Evolutionary conservation across 306 rosid species (phyloP).

Genomic region (Vachellia collinsii): DNA sequence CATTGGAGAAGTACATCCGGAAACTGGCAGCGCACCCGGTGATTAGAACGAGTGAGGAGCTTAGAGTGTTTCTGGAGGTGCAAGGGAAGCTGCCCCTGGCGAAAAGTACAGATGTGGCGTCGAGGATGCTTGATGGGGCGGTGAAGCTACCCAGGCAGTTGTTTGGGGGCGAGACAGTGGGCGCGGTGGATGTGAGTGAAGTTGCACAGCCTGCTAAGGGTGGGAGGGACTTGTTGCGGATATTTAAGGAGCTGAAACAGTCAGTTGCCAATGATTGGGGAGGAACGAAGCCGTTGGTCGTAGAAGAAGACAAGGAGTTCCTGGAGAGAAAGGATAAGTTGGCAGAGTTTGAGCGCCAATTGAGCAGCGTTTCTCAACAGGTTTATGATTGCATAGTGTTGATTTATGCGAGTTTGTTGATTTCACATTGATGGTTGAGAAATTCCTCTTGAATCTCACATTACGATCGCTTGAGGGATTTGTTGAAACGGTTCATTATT

Average conservation of each 20-base stretch:
- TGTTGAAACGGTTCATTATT: constrained; percentile 30
- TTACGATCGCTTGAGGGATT: constrained; percentile 13
- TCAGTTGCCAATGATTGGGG: constrained; percentile 90
- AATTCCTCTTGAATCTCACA: constrained; percentile 13
- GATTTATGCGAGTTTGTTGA: background rate
- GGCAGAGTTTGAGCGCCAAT: constrained; percentile 75
- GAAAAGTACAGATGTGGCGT: constrained; percentile 65
- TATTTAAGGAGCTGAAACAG: constrained; percentile 90
- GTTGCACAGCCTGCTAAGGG: constrained; percentile 88
- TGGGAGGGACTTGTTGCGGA: constrained; percentile 87
- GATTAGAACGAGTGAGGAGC: constrained; percentile 81
- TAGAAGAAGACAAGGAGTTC: constrained; percentile 91
- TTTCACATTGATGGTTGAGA: constrained; percentile 9
- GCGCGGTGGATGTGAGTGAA: constrained; percentile 54
- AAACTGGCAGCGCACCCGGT: constrained; percentile 76
- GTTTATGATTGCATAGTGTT: constrained; percentile 41
- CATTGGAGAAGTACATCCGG: constrained; percentile 84
- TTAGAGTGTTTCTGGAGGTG: constrained; percentile 74
- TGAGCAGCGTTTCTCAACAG: constrained; percentile 82
- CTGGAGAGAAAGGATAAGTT: constrained; percentile 75
- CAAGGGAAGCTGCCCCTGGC: constrained; percentile 70
- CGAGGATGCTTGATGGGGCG: constrained; percentile 95
- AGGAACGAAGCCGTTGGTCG: constrained; percentile 70
- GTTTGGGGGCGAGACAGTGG: constrained; percentile 55
- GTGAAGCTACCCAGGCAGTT: constrained; percentile 81